Evolutionary conservation across 495 filamentous ascomycete genomes (phyloP).

Genomic region (Neurospora sp.): DNA sequence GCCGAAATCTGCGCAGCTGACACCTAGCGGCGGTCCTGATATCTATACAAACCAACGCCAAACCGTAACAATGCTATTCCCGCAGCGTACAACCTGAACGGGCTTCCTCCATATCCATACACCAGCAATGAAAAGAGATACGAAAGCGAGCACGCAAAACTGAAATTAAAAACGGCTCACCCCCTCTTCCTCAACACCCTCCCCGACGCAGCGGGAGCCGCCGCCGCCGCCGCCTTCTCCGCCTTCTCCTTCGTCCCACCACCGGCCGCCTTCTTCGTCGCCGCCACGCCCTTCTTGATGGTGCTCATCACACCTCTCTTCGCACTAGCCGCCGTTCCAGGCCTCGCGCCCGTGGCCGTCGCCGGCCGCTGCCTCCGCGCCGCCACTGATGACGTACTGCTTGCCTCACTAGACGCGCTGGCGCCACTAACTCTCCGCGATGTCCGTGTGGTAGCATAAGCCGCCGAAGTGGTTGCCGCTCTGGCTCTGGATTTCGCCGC

Average conservation of each 20-base stretch:
- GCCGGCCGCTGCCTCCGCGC: slow-evolving; percentile 27
- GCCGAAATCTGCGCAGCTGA: not conserved
- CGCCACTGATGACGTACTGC: slow-evolving; percentile 34
- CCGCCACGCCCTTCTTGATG: slow-evolving; percentile 28
- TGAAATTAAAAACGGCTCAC: slow-evolving; percentile 12
- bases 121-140: not conserved
- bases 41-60: not conserved
- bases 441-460: slow-evolving; percentile 26
- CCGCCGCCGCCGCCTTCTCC: slow-evolving; percentile 11
- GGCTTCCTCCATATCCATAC: not conserved
- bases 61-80: not conserved
- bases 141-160: not conserved
- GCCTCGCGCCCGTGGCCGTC: slow-evolving; percentile 22
- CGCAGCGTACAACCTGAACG: not conserved
- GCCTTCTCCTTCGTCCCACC: slow-evolving; percentile 30
- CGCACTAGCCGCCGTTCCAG: slow-evolving; percentile 15
- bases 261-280: slow-evolving; percentile 22
- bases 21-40: not conserved
- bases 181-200: slow-evolving; percentile 43
- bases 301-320: slow-evolving; percentile 33
- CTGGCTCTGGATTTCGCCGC: slow-evolving; percentile 27
- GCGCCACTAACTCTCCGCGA: slow-evolving; percentile 36
- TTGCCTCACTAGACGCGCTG: slow-evolving; percentile 37
- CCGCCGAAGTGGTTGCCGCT: slow-evolving; percentile 8
- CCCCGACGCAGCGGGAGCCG: slow-evolving; percentile 10